Evolutionary conservation across 805 yeast genomes (phyloP).

Genomic region (Cyberlindnera petersonii): DNA sequence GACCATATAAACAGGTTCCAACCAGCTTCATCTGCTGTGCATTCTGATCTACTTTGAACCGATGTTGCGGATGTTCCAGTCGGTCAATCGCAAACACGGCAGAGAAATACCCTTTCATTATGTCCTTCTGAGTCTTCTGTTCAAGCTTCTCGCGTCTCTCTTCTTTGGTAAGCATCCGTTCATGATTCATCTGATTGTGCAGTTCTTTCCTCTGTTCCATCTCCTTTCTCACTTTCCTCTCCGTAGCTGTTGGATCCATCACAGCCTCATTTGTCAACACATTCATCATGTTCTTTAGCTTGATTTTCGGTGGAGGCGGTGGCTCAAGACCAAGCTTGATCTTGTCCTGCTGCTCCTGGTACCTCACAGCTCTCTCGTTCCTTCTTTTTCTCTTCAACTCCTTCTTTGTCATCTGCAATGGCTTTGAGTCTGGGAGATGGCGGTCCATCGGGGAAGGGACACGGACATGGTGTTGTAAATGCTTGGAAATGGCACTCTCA

Average conservation of each 20-base stretch:
- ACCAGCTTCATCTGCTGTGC: slow-evolving; percentile 66
- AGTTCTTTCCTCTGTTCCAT: slow-evolving; percentile 53
- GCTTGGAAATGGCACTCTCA: slow-evolving; percentile 47
- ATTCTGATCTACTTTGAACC: slow-evolving; percentile 72
- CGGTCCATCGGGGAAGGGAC: slow-evolving; percentile 55
- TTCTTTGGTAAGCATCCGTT: slow-evolving; percentile 58
- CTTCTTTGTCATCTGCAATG: slow-evolving; percentile 64
- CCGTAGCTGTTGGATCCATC: slow-evolving; percentile 85
- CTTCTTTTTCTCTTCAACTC: slow-evolving; percentile 73
- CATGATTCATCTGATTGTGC: slow-evolving; percentile 61
- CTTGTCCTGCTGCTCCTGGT: slow-evolving; percentile 71
- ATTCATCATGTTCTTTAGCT: slow-evolving; percentile 77
- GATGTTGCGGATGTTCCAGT: slow-evolving; percentile 60
- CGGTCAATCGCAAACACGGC: slow-evolving; percentile 56
- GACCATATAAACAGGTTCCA: slow-evolving; percentile 51
- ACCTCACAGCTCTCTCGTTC: slow-evolving; percentile 57
- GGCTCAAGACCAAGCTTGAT: slow-evolving; percentile 79
- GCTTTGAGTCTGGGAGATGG: slow-evolving; percentile 36
- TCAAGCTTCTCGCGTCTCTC: slow-evolving; percentile 48
- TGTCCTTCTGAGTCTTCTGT: slow-evolving; percentile 44
- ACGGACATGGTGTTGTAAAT: slow-evolving; percentile 80
- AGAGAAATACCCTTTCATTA: slow-evolving; percentile 48
- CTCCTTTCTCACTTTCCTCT: slow-evolving; percentile 62
- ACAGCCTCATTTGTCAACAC: slow-evolving; percentile 84
- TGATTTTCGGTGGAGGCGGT: slow-evolving; percentile 87